phyloP scores from a whole-genome alignment of 306 rosid genomes.

The Delonix regia region DNA sequence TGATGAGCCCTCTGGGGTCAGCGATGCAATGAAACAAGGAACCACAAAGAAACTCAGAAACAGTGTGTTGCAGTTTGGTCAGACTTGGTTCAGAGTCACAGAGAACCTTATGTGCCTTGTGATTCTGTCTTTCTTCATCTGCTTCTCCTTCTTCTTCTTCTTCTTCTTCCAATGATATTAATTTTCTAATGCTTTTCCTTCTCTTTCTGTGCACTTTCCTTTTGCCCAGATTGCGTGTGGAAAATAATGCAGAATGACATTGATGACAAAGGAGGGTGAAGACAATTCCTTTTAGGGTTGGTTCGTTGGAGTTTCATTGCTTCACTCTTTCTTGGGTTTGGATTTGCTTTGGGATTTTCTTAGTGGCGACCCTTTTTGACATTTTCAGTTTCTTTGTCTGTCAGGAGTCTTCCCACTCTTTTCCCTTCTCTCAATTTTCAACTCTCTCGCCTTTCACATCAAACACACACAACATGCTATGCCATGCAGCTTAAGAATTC shows the following conservation, averaged over 20 bases:
- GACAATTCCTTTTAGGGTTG: conserved; percentile 6
- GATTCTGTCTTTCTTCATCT: conserved; percentile 14
- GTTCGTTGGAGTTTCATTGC: conserved; percentile 32
- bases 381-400: conserved; percentile 23
- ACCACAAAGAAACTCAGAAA: conserved; percentile 11
- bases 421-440: neutral
- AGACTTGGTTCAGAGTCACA: neutral
- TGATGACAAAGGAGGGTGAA: neutral
- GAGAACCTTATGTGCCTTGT: conserved; percentile 27
- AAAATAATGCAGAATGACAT: conserved; percentile 44
- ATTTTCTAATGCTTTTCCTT: neutral
- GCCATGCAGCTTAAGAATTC: no score
- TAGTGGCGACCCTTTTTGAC: conserved; percentile 22
- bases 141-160: neutral
- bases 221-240: conserved; percentile 44
- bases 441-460: neutral
- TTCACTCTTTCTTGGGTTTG: neutral
- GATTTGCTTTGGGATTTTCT: neutral
- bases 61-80: neutral
- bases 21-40: conserved; percentile 51
- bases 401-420: neutral
- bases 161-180: neutral
- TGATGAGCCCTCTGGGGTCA: conserved; percentile 56
- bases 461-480: neutral
- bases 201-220: neutral